Evolutionary conservation across 116 monocot genomes (phyloP), one percentile per base, ranked within the genome.

Genomic region (Posidonia oceanica): DNA sequence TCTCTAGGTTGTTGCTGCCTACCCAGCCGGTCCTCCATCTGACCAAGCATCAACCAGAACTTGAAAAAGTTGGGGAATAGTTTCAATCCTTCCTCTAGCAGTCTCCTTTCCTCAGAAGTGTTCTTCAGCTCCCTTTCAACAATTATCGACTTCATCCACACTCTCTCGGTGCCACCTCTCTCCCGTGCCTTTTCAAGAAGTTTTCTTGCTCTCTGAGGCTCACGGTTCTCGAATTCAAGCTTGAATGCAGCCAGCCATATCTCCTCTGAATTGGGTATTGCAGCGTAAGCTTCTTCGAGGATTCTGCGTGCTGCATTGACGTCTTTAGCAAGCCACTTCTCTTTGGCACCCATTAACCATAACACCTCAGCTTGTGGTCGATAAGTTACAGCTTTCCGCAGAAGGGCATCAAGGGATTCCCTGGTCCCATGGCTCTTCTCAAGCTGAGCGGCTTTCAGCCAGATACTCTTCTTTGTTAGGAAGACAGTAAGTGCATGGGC

Each of bases 121-220:
- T 89, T 92, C 15, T 86, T 87, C 36, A 97, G 69, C 54, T 97
- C 97, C 70, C 97, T 87, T 77, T 97, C 97, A 54, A 97, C 90
- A 65, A 97, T 92, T 39, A 85, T 89, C 63, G 97, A 97, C 68
- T 97, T 97, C 97, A 97, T 97, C 97, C 97, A 97, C 7, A 97
- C 97, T 79, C 93, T 89, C 75, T 89, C 97, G 14, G 97, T 97
- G 60, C 93, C 97, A 57, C 97, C 97, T 66, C 87, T 92, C 71
- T 97, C 92, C 8, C 97, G 72, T 59, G 97, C 97, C 68, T 92
- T 97, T 10, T 89, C 87, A 41, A 97, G 80, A 82, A 97, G 87
- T 81, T 89, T 89, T 63, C 93, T 89, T 44, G 97, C 97, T 71
- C 97, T 89, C 75, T 97, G 92, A 1, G 89, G 93, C 69, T 97